Percentiles rank a stretch among this genome's conserved stretches.
Conservation (phyloP, 768 basidiomycete genomes). For the Roridomyces roridus region DNA sequence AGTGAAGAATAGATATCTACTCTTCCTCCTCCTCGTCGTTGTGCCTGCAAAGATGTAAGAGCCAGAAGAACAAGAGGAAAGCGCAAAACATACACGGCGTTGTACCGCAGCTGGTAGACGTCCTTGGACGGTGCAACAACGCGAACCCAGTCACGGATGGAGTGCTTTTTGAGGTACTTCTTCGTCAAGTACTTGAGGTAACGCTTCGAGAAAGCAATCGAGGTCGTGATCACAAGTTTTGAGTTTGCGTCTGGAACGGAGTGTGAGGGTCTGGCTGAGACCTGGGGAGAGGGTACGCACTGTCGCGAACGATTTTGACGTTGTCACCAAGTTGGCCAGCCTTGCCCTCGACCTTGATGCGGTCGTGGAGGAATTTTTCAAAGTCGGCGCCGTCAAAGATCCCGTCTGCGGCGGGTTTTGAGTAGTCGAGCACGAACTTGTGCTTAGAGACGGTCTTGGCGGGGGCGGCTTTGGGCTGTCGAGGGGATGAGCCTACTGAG, state of each 20-base stretch:
- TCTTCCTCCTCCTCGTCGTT: slow-evolving; percentile 65
- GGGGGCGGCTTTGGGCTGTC: slow-evolving; percentile 27
- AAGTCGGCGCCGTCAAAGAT: slow-evolving; percentile 68
- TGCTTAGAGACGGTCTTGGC: slow-evolving; percentile 28
- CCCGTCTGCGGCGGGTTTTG: slow-evolving; percentile 42
- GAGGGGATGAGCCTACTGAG: slow-evolving; percentile 25
- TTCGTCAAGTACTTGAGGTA: slow-evolving; percentile 99
- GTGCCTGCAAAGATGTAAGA: slow-evolving; percentile 37
- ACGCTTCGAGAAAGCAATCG: slow-evolving; percentile 92
- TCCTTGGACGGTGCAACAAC: slow-evolving; percentile 96
- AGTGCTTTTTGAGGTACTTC: slow-evolving; percentile 99
- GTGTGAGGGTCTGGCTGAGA: neutral
- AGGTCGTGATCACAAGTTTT: slow-evolving; percentile 86
- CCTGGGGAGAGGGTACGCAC: slow-evolving; percentile 47
- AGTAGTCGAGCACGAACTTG: slow-evolving; percentile 27
- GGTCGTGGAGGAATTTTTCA: slow-evolving; percentile 91
- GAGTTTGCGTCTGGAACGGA: slow-evolving; percentile 53
- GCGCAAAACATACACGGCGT: slow-evolving; percentile 71
- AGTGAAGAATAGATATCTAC: slow-evolving; percentile 29
- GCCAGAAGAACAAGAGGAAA: neutral
- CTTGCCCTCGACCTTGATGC: slow-evolving; percentile 93
- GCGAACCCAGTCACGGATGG: slow-evolving; percentile 95
- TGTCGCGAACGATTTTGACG: slow-evolving; percentile 87
- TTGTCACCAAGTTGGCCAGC: slow-evolving; percentile 90
- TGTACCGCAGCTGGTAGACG: slow-evolving; percentile 91